phyloP scores from a whole-genome alignment of 805 yeast genomes.

The Ogataea pilisensis region DNA sequence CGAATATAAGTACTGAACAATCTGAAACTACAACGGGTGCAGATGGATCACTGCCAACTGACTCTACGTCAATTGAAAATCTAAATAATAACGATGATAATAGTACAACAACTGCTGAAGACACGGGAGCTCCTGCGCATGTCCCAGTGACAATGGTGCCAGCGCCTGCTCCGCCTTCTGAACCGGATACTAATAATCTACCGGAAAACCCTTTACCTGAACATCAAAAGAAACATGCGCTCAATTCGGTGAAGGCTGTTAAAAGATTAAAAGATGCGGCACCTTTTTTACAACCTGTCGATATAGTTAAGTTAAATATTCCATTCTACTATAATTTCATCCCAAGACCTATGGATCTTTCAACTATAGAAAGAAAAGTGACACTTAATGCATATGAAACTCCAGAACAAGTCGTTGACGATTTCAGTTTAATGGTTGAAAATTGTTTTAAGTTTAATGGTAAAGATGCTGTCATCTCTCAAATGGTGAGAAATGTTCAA shows the following conservation, averaged over 20 bases:
- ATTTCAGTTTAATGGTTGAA: conserved; percentile 77
- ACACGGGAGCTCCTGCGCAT: conserved; percentile 20
- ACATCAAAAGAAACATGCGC: conserved; percentile 80
- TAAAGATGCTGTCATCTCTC: conserved; percentile 72
- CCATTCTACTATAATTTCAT: conserved; percentile 87
- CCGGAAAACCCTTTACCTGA: conserved; percentile 67
- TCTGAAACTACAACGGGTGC: background rate
- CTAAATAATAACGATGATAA: background rate
- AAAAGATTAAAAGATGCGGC: conserved; percentile 88
- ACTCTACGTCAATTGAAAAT: background rate
- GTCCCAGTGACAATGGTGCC: conserved; percentile 40
- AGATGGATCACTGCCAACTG: conserved; percentile 2
- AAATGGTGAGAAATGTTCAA: conserved; percentile 87
- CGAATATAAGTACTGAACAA: background rate
- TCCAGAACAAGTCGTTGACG: conserved; percentile 65
- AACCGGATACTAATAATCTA: conserved; percentile 68
- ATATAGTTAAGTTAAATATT: conserved; percentile 78
- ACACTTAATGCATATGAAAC: conserved; percentile 64
- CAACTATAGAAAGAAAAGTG: conserved; percentile 83
- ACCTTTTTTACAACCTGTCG: conserved; percentile 89
- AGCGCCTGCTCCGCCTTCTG: conserved; percentile 71
- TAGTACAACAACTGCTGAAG: conserved; percentile 6
- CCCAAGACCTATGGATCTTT: conserved; percentile 86
- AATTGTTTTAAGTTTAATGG: conserved; percentile 89
- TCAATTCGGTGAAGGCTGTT: conserved; percentile 77